A percentile compares a stretch with the other conserved stretches of the same genome.
These are phyloP conservation scores for Endoconidiophora laricicola DNA, from an alignment of 2,329 filamentous ascomycete genomes.

Conservation along the genomic window DNA sequence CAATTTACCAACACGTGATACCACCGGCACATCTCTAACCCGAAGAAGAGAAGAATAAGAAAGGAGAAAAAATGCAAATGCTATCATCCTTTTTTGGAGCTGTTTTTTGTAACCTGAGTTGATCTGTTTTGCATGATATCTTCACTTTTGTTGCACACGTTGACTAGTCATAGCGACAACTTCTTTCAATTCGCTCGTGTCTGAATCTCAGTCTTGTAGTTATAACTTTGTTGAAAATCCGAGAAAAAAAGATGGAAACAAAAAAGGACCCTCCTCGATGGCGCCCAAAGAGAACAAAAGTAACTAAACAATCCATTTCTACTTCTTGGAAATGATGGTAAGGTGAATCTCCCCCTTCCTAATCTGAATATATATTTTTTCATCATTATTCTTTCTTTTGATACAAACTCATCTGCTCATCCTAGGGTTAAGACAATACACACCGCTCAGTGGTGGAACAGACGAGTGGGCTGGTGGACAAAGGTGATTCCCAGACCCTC, in stretches of 20 bases:
- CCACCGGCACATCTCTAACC: background rate
- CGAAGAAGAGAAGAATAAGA: too few relatives aligned
- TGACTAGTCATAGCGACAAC: background rate
- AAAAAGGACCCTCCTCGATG: background rate
- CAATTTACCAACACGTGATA: background rate
- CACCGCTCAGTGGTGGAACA: conserved; percentile 72
- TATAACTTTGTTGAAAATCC: conserved; percentile 7
- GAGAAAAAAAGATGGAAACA: background rate
- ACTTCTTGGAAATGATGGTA: background rate
- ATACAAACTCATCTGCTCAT: background rate
- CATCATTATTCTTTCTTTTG: background rate
- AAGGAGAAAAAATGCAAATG: too few relatives aligned
- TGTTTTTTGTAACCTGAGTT: conserved; percentile 2
- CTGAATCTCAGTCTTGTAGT: conserved; percentile 1
- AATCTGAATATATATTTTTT: conserved; percentile 1
- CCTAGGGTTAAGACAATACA: background rate
- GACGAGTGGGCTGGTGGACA: conserved; percentile 80
- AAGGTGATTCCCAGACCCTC: conserved; percentile 88
- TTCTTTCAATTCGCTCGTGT: background rate
- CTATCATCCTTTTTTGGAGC: too few relatives aligned
- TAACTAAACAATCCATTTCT: background rate
- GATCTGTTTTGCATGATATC: conserved; percentile 2
- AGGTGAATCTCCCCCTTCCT: background rate
- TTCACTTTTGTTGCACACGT: conserved; percentile 2
- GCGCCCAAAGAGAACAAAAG: conserved; percentile 1